Conservation (phyloP, 2,329 filamentous ascomycete species). For the Mollisiaceae sp. region DNA sequence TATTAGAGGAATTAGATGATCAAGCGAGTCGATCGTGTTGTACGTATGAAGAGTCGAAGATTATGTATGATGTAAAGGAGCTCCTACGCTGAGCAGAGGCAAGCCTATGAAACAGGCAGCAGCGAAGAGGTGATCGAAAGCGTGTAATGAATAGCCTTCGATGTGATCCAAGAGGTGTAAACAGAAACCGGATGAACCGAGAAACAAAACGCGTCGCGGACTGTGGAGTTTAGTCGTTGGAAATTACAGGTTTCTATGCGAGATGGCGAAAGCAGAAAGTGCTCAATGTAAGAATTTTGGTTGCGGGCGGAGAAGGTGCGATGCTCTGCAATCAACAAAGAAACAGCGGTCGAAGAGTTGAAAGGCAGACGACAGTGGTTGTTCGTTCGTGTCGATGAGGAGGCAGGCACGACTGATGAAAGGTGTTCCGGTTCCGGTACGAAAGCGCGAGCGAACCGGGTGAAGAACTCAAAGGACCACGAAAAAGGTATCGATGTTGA, state of each 20-base stretch:
- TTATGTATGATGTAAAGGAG: constrained; percentile 38
- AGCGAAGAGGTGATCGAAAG: constrained; percentile 30
- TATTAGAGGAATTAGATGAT: constrained; percentile 42
- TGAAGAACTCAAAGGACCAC: background rate
- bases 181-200: constrained; percentile 33
- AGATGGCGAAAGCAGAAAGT: constrained; percentile 17
- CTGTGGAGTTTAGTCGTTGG: constrained; percentile 31
- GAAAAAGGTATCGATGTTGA: constrained; percentile 11
- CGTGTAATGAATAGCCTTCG: constrained; percentile 36
- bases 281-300: constrained; percentile 13
- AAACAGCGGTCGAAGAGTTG: constrained; percentile 27
- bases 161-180: constrained; percentile 35
- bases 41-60: constrained; percentile 35
- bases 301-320: constrained; percentile 26
- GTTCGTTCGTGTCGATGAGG: constrained; percentile 12
- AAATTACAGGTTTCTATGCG: constrained; percentile 37
- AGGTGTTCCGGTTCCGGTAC: constrained; percentile 13
- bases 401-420: constrained; percentile 7
- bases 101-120: constrained; percentile 40
- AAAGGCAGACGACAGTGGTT: constrained; percentile 28
- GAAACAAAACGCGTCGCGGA: constrained; percentile 36
- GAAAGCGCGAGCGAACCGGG: background rate
- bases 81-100: constrained; percentile 34
- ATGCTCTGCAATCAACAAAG: constrained; percentile 41
- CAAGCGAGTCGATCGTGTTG: constrained; percentile 36